Evolutionary conservation across 192 early-diverging fungal species (phyloP).

Genomic region (Thoreauomyces humboldtii): DNA sequence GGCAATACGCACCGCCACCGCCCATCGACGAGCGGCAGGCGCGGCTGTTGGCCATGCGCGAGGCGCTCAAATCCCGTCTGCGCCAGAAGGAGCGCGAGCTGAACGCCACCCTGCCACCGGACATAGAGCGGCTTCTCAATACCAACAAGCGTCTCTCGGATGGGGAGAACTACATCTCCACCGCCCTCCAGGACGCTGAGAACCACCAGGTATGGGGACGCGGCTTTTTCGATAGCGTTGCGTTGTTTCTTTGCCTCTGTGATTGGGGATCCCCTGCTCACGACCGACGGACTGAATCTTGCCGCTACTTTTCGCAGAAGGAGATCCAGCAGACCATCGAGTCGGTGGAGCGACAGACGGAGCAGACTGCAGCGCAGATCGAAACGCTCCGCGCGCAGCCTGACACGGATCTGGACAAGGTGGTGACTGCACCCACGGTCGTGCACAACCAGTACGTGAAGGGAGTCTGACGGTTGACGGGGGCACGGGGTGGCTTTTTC

Average conservation of each 20-base stretch:
- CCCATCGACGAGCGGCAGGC: slow-evolving; percentile 33
- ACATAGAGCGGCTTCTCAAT: slow-evolving; percentile 66
- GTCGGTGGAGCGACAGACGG: slow-evolving; percentile 59
- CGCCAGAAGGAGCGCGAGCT: slow-evolving; percentile 53
- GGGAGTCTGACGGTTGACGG: too few species aligned
- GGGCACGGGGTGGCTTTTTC: too few species aligned
- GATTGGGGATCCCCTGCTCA: background rate
- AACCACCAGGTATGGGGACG: background rate
- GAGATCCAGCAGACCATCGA: slow-evolving; percentile 65
- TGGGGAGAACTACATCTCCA: slow-evolving; percentile 61
- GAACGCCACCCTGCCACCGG: slow-evolving; percentile 52
- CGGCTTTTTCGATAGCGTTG: slow-evolving; percentile 10
- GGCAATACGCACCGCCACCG: slow-evolving; percentile 11
- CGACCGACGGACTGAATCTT: too few species aligned
- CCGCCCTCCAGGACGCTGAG: slow-evolving; percentile 17
- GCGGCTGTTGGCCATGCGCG: background rate
- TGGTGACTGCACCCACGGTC: slow-evolving; percentile 56
- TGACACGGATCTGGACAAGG: slow-evolving; percentile 64
- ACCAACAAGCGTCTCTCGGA: slow-evolving; percentile 70
- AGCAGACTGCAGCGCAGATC: slow-evolving; percentile 54
- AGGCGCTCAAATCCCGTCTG: slow-evolving; percentile 60
- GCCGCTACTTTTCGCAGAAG: slow-evolving; percentile 38
- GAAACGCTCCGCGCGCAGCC: slow-evolving; percentile 53
- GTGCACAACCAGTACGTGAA: slow-evolving; percentile 69
- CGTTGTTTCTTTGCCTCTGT: too few species aligned